Evolutionary conservation across 2,329 filamentous ascomycete genomes (phyloP), one percentile per base, ranked within the genome.

Genomic region (Xylariomycetidae sp.): DNA sequence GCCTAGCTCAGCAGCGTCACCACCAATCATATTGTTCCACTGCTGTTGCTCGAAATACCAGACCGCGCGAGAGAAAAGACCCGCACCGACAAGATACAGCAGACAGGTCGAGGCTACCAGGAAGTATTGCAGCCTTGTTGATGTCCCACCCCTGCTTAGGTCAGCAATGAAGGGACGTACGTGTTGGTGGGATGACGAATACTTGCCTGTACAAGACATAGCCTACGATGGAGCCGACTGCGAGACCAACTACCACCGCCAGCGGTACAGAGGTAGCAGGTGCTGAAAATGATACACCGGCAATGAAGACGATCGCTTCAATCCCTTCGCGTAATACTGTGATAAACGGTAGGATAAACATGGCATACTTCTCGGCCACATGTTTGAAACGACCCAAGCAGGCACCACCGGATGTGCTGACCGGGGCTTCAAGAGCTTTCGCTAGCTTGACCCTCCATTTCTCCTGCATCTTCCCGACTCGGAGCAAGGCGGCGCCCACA

Each of bases 391-490:
- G 64, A 16, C 53, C 54, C n/a, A n/a, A n/a, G 3, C 54, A 55
- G 12, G 59, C 53, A 18, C 36, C 30, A 11, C 62, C 62, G 11
- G 73, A 66, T 12, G 71, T 66, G 25, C 56, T 57, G 38, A 67
- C 42, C 9, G 70, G 65, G 2, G 53, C 56, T 45, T 85, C 77
- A 18, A 92, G 62, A 3, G 84, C 77, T 49, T 75, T 76, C 13
- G 81, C 76, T 16, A 94, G 76, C 74, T 92, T 92, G 49, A 82
- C 66, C n/a, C 80, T 76, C 88, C 88, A 94, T 62, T 92, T 92
- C 41, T 84, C 80, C 57, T 88, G 85, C 58, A 92, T 74, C 61
- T 90, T 92, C 41, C 80, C 83, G 35, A 94, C 74, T 16, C 88
- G 81, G 6, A 94, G 75, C 18, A 94, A 74, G 4, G 85, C 86